Evolutionary conservation across 2,329 filamentous ascomycete genomes (phyloP).

Genomic region (Diplodia mutila): DNA sequence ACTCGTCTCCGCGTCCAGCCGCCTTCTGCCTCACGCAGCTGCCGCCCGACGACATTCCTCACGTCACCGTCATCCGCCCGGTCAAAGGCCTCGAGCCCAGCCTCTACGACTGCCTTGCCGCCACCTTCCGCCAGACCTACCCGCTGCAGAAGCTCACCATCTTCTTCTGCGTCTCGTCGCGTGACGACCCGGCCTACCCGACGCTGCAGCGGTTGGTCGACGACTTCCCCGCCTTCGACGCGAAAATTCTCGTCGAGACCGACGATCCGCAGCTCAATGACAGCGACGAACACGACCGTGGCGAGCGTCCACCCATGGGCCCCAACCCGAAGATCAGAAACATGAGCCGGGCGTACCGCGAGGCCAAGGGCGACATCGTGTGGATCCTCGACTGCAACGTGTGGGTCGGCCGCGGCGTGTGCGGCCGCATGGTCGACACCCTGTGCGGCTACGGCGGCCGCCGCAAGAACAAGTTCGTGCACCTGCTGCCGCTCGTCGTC

Average conservation of each 20-base stretch:
- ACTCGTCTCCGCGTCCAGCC: slow-evolving; percentile 50
- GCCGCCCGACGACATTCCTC: slow-evolving; percentile 61
- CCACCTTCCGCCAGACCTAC: slow-evolving; percentile 82
- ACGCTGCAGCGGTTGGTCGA: slow-evolving; percentile 71
- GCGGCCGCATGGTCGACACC: slow-evolving; percentile 86
- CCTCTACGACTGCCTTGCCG: slow-evolving; percentile 89
- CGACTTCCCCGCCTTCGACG: slow-evolving; percentile 75
- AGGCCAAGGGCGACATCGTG: slow-evolving; percentile 83
- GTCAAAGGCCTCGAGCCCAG: slow-evolving; percentile 89
- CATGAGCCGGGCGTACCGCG: slow-evolving; percentile 88
- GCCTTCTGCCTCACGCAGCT: slow-evolving; percentile 47
- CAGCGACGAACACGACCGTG: slow-evolving; percentile 44
- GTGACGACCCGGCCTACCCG: slow-evolving; percentile 75
- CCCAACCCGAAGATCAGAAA: slow-evolving; percentile 99
- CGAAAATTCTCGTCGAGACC: slow-evolving; percentile 75
- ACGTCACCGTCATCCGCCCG: slow-evolving; percentile 88
- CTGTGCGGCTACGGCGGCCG: slow-evolving; percentile 68
- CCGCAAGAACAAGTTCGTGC: slow-evolving; percentile 80
- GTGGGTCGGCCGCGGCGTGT: slow-evolving; percentile 80
- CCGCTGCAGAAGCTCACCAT: slow-evolving; percentile 75
- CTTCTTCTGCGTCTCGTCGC: slow-evolving; percentile 78
- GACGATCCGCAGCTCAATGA: slow-evolving; percentile 74
- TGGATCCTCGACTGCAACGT: slow-evolving; percentile 98
- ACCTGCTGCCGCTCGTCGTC: slow-evolving; percentile 89
- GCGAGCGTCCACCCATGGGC: slow-evolving; percentile 64